Evolutionary conservation across 345 rosid genomes (phyloP).

Genomic region (Eucalyptus rudis): DNA sequence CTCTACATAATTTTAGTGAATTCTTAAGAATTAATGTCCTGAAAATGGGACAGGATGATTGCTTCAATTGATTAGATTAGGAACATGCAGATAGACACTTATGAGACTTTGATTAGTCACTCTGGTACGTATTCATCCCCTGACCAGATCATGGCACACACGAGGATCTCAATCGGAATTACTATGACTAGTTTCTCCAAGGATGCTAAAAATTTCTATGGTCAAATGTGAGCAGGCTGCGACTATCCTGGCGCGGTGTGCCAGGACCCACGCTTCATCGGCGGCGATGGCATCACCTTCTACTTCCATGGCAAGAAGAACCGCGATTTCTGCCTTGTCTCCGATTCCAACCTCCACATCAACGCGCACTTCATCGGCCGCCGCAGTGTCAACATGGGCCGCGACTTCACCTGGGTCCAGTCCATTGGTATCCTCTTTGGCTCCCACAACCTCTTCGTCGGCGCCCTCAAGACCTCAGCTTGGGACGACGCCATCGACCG

Average conservation of each 20-base stretch:
- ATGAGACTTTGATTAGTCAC: neutral
- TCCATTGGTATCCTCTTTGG: constrained; percentile 12
- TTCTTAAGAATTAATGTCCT: neutral
- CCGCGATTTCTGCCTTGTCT: constrained; percentile 7
- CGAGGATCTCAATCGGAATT: neutral
- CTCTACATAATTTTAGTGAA: neutral
- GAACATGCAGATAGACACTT: neutral
- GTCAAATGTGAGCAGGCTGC: constrained; percentile 16
- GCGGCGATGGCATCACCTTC: constrained; percentile 61
- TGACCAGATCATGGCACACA: neutral
- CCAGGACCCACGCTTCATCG: constrained; percentile 62
- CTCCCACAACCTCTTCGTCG: constrained; percentile 3
- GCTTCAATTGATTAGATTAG: neutral
- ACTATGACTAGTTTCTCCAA: neutral
- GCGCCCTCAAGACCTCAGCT: constrained; percentile 5
- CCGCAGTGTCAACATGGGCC: neutral
- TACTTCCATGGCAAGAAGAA: constrained; percentile 64
- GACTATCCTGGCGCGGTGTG: constrained; percentile 48
- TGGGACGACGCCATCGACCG: constrained; percentile 15
- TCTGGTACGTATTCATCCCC: neutral
- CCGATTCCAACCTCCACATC: constrained; percentile 18
- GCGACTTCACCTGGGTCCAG: constrained; percentile 20
- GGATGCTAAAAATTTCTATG: neutral
- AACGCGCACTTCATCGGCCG: constrained; percentile 14
- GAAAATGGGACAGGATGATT: neutral